Evolutionary conservation across 179 eudicot genomes (phyloP).

Genomic region (Drosera spatulata): DNA sequence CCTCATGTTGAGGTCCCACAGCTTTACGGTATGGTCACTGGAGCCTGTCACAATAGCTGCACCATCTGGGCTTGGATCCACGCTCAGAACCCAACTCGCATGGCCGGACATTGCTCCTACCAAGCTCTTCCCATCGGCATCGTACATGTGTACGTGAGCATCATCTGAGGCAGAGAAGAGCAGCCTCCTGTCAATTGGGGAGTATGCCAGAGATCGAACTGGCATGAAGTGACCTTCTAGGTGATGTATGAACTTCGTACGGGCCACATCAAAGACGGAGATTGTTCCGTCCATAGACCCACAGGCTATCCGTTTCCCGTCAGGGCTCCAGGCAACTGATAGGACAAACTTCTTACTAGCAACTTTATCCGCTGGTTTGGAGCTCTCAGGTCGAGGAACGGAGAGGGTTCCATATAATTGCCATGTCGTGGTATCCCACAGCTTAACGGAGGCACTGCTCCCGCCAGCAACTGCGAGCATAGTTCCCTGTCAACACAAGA

Average conservation of each 20-base stretch:
- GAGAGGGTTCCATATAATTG: conserved; percentile 50
- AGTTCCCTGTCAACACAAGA: conserved; percentile 47
- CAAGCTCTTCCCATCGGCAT: conserved; percentile 75
- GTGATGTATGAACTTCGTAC: conserved; percentile 71
- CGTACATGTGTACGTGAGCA: conserved; percentile 72
- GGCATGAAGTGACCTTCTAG: conserved; percentile 94
- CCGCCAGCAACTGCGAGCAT: conserved; percentile 95
- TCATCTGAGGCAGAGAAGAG: conserved; percentile 87
- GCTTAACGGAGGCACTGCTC: conserved; percentile 84
- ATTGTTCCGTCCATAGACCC: conserved; percentile 96
- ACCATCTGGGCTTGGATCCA: conserved; percentile 84
- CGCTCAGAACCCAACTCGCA: conserved; percentile 83
- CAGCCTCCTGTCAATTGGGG: conserved; percentile 52
- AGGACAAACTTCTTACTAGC: conserved; percentile 79
- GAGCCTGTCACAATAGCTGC: conserved; percentile 81
- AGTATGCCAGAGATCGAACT: conserved; percentile 66
- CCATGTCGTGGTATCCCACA: conserved; percentile 95
- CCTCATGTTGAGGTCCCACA: conserved; percentile 89
- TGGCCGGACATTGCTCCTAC: conserved; percentile 83
- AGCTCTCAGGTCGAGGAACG: conserved; percentile 65
- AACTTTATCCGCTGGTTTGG: conserved; percentile 55
- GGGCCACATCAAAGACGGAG: conserved; percentile 69
- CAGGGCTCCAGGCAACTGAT: conserved; percentile 88
- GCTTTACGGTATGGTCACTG: conserved; percentile 69
- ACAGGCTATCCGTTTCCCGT: conserved; percentile 70